Base-by-base conservation (phyloP, 2,329 filamentous ascomycete genomes). In the Aspergillus viridinutans region DNA sequence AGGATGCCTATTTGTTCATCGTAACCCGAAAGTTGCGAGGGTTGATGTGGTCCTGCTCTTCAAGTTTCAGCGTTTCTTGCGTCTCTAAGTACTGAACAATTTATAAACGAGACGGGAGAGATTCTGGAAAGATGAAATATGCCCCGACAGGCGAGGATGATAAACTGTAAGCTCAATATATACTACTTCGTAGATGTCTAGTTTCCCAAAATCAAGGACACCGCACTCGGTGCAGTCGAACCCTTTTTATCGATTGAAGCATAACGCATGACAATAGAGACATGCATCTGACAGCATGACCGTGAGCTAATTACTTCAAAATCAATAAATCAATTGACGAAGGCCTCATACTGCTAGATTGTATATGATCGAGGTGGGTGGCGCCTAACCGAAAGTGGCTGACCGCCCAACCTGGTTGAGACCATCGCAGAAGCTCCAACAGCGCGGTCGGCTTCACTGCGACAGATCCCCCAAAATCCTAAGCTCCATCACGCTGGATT, bases 381-480 rank as follows among this genome's bases (percentile, higher is more conserved):
- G 58, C 64, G 57, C 69, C 66, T 67, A 67, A 52, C 68, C 64
- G 49, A 58, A 67, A 58, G 47, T 49, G 61, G 63, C 49, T 35
- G 20, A 53, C 55, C 57, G 54, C 59, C 63, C 56, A 63, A 60
- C 61, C 59, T 60, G 32, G 32, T 38, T 21, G 40, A 14, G 23
- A 7, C 40, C 54, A 38, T 53, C 58, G 56, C 61, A 55, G 58
- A 52, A 40, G 56, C 47, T 60, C 56, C 55, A 64, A 62, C 60
- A 59, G 57, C 57, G 58, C 61, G 61, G 61, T 58, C 51, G 47
- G 53, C 56, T 50, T 48, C 52, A 61, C 56, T 60, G 60, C 57
- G 62, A 65, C 60, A 51, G 55, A 55, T 49, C 52, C 48, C 60
- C 53, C 54, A 38, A 17, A 38, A 7, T n/a, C 51, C 43, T 3